A percentile compares a stretch with the other conserved stretches of the same genome.
These are phyloP conservation scores for Veloboletus limbatus DNA, from an alignment of 1,284 basidiomycete genomes.

Conservation along the genomic window DNA sequence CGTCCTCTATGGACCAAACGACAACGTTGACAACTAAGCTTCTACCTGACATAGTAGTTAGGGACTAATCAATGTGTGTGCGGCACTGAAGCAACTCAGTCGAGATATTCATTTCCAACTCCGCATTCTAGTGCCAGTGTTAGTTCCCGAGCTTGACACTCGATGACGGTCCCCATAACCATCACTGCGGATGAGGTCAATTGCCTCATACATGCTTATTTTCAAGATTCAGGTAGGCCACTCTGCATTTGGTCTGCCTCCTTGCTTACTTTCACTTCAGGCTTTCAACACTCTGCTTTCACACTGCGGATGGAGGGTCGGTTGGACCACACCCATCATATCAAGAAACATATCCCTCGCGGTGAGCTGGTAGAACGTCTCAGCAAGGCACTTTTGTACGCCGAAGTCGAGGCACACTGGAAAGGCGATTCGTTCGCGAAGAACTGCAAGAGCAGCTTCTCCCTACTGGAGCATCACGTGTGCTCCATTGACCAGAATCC, in stretches of 20 bases:
- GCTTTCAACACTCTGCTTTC: constrained; percentile 78
- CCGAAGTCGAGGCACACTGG: constrained; percentile 84
- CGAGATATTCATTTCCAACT: constrained; percentile 34
- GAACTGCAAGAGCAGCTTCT: constrained; percentile 65
- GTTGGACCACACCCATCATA: constrained; percentile 63
- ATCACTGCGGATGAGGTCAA: constrained; percentile 84
- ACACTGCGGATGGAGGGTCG: constrained; percentile 67
- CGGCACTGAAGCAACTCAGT: too few species aligned
- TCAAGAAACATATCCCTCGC: constrained; percentile 71
- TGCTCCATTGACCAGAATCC: constrained; percentile 51
- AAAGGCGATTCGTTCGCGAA: constrained; percentile 53
- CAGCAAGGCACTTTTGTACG: constrained; percentile 76
- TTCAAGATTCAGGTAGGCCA: constrained; percentile 68
- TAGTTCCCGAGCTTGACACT: background rate
- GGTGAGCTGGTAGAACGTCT: constrained; percentile 80
- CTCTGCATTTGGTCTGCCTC: background rate
- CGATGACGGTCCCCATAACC: constrained; percentile 46
- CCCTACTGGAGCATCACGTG: constrained; percentile 65
- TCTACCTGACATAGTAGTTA: too few species aligned
- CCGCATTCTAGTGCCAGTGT: constrained; percentile 17
- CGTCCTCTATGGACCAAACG: too few species aligned
- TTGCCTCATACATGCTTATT: constrained; percentile 78
- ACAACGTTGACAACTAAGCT: too few species aligned
- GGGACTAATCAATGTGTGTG: too few species aligned
- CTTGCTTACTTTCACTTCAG: constrained; percentile 30